A percentile compares a stretch with the other conserved stretches of the same genome.
Evolutionary conservation across 352 stramenopile species (phyloP).

Genomic region (Globisporangium nodosum): DNA sequence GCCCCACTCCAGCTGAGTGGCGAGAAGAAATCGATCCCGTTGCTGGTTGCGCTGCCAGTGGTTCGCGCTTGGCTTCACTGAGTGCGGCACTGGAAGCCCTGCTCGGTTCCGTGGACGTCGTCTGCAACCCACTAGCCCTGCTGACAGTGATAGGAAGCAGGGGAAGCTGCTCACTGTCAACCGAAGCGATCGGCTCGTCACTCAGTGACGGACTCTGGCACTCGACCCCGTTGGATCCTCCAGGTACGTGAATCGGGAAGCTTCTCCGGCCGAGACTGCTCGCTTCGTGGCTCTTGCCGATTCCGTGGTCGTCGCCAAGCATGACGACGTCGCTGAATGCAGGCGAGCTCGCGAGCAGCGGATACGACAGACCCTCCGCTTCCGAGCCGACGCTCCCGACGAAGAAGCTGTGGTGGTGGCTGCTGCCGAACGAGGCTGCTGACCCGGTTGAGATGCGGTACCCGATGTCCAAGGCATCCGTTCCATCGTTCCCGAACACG

Average conservation of each 20-base stretch:
- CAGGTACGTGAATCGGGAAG: not conserved
- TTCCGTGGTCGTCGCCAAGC: conserved; percentile 6
- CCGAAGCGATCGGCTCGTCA: not conserved
- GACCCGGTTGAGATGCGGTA: conserved; percentile 3
- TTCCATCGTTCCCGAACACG: not conserved
- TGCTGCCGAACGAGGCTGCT: not conserved
- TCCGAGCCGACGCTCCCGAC: conserved; percentile 16
- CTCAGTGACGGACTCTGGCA: not conserved
- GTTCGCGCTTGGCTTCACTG: no score
- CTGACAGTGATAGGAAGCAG: not conserved
- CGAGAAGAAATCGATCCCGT: no score
- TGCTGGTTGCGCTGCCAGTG: no score
- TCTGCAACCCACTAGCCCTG: not conserved
- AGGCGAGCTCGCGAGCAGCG: conserved; percentile 4
- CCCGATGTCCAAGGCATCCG: not conserved
- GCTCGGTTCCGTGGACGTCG: no score
- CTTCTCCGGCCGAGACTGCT: conserved; percentile 4
- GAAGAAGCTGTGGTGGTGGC: conserved; percentile 24
- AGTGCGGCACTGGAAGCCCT: no score
- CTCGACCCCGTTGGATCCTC: not conserved
- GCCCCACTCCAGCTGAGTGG: no score
- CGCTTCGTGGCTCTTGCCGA: conserved; percentile 3
- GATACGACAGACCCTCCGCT: conserved; percentile 17
- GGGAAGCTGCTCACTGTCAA: not conserved
- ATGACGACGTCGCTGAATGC: conserved; percentile 7